phyloP scores from a whole-genome alignment of 768 basidiomycete species.

The Tricholomella constricta region DNA sequence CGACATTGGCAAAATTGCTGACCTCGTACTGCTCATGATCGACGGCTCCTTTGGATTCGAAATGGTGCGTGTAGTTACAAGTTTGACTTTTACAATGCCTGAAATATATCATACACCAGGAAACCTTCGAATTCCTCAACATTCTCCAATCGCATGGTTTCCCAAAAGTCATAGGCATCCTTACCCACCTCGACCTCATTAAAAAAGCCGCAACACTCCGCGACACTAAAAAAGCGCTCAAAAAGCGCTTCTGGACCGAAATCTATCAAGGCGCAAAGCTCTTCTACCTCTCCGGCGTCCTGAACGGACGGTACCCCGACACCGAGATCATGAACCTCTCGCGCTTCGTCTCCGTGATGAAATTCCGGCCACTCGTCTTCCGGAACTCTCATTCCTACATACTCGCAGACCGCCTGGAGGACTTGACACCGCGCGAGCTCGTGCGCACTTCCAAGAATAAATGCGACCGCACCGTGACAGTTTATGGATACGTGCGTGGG shows the following conservation, averaged over 20 bases:
- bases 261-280: constrained; percentile 99
- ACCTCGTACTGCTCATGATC: constrained; percentile 95
- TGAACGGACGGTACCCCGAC: constrained; percentile 98
- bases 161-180: constrained; percentile 96
- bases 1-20: constrained; percentile 95
- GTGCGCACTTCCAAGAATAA: constrained; percentile 80
- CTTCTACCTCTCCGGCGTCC: constrained; percentile 94
- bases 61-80: constrained; percentile 66
- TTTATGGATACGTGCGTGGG: constrained; percentile 95
- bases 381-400: constrained; percentile 95
- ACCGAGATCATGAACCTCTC: constrained; percentile 94
- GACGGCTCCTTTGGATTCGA: constrained; percentile 98
- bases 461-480: constrained; percentile 89
- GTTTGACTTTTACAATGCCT: neutral
- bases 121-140: constrained; percentile 98
- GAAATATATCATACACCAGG: constrained; percentile 46
- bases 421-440: constrained; percentile 86
- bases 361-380: constrained; percentile 96
- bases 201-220: constrained; percentile 87
- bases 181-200: constrained; percentile 95
- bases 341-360: constrained; percentile 97
- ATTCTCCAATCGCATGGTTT: constrained; percentile 97
- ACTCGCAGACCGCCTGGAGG: constrained; percentile 92
- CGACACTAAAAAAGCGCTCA: constrained; percentile 89
- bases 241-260: constrained; percentile 99